phyloP scores from a whole-genome alignment of 495 filamentous ascomycete genomes.

The Lasiosphaeria ovina region DNA sequence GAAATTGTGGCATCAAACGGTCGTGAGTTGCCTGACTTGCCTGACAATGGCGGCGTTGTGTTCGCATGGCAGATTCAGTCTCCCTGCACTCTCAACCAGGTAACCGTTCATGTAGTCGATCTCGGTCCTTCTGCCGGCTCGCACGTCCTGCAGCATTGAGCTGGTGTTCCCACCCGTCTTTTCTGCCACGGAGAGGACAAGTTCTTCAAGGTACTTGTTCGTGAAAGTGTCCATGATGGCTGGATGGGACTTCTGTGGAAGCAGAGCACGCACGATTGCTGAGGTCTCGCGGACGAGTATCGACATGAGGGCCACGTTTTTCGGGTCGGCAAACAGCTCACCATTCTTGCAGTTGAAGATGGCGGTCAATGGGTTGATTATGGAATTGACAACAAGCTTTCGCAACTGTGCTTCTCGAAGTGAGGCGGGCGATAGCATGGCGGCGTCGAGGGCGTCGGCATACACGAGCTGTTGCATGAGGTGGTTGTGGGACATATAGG shows the following conservation, averaged over 20 bases:
- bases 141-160: constrained; percentile 79
- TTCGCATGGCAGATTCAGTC: too few species aligned
- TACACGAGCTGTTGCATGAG: constrained; percentile 13
- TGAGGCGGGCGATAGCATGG: constrained; percentile 30
- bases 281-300: constrained; percentile 65
- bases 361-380: constrained; percentile 80
- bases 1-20: too few species aligned
- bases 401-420: constrained; percentile 41
- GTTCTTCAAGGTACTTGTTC: neutral
- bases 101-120: constrained; percentile 80
- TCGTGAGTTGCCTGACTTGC: too few species aligned
- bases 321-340: constrained; percentile 60
- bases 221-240: constrained; percentile 9
- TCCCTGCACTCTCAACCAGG: constrained; percentile 43
- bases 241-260: constrained; percentile 22
- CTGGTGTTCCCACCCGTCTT: constrained; percentile 67
- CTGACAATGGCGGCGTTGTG: too few species aligned
- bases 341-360: constrained; percentile 73
- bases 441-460: constrained; percentile 13
- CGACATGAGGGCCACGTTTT: constrained; percentile 47
- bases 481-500: neutral
- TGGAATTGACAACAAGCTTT: constrained; percentile 72
- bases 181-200: constrained; percentile 47
- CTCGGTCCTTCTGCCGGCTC: constrained; percentile 58
- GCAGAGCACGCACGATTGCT: constrained; percentile 54